Percentiles rank a stretch among this genome's conserved stretches.
Evolutionary conservation across 2,329 filamentous ascomycete species (phyloP).

Genomic region (Daldinia sp.): DNA sequence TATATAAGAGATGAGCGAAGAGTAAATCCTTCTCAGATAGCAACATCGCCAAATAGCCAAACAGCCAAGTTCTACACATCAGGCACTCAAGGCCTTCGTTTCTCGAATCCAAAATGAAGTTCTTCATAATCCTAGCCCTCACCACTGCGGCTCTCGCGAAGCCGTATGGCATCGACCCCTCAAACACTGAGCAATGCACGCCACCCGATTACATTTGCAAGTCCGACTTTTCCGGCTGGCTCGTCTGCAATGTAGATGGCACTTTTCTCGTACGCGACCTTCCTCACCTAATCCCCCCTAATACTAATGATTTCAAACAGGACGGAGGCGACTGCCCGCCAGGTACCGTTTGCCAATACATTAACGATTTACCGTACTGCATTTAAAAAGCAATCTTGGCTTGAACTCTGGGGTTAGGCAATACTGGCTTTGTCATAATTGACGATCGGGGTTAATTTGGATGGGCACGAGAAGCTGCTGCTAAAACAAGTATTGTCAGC

Average conservation of each 20-base stretch:
- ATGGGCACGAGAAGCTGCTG: background rate
- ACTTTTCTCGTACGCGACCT: slow-evolving; percentile 38
- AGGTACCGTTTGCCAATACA: slow-evolving; percentile 40
- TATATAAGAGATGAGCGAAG: slow-evolving; percentile 9
- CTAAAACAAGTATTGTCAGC: too few species aligned
- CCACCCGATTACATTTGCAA: slow-evolving; percentile 44
- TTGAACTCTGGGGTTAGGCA: background rate
- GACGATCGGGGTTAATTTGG: background rate
- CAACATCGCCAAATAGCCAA: background rate
- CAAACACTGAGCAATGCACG: slow-evolving; percentile 32
- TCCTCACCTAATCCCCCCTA: background rate
- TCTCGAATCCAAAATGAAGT: slow-evolving; percentile 39
- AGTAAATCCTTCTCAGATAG: background rate
- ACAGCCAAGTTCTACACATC: background rate
- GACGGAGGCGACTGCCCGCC: slow-evolving; percentile 41
- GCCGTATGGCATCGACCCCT: slow-evolving; percentile 29
- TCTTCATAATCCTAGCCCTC: slow-evolving; percentile 32
- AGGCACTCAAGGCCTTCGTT: background rate
- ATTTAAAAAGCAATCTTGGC: too few species aligned
- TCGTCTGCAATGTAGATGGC: slow-evolving; percentile 45
- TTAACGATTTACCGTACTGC: slow-evolving; percentile 45
- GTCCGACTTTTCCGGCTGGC: slow-evolving; percentile 41
- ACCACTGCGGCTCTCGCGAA: slow-evolving; percentile 35
- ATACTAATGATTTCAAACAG: slow-evolving; percentile 23
- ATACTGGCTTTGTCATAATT: background rate